Evolutionary conservation across 2,329 filamentous ascomycete species (phyloP).

Genomic region (Curvularia verruculosa): DNA sequence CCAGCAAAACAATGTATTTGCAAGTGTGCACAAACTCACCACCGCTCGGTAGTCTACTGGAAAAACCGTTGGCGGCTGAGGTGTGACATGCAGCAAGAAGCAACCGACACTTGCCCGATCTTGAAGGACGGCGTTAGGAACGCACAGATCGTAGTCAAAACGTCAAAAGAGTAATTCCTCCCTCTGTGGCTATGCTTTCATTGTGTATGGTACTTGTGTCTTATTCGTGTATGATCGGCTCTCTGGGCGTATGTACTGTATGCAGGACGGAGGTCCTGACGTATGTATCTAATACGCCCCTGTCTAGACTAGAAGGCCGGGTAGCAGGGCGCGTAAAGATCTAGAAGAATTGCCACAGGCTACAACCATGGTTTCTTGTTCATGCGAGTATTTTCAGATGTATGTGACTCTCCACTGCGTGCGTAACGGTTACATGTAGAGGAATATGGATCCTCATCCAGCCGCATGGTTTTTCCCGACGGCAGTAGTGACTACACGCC

Average conservation of each 20-base stretch:
- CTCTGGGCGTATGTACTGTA: background rate
- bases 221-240: background rate
- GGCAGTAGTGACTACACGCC: background rate
- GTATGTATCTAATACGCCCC: background rate
- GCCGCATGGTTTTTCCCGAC: constrained; percentile 6
- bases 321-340: constrained; percentile 3
- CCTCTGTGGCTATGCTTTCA: background rate
- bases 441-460: background rate
- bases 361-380: constrained; percentile 2
- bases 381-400: constrained; percentile 4
- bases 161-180: background rate
- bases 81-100: constrained; percentile 6
- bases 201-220: background rate
- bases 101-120: constrained; percentile 3
- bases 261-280: background rate
- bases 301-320: constrained; percentile 4
- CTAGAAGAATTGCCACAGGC: constrained; percentile 6
- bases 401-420: constrained; percentile 6
- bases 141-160: constrained; percentile 4
- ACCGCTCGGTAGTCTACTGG: background rate
- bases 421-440: constrained; percentile 13
- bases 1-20: constrained; percentile 8
- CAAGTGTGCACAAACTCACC: constrained; percentile 7
- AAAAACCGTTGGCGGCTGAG: constrained; percentile 10
- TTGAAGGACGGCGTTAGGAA: background rate